Conservation (phyloP, 805 yeast species). For the Starmera dryadoides region DNA sequence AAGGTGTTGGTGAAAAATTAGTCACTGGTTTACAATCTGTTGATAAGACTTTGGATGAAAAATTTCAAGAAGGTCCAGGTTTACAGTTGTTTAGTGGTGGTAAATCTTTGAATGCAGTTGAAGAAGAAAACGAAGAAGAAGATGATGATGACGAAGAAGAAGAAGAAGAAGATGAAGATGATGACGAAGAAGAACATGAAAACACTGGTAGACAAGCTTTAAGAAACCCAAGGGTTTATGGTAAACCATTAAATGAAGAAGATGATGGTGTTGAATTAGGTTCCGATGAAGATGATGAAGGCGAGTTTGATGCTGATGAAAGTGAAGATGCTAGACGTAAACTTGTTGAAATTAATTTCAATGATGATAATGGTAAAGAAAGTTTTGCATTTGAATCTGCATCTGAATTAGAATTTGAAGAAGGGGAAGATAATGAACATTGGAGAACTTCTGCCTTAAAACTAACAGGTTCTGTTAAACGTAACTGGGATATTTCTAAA, state of each 20-base stretch:
- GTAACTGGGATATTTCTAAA: constrained; percentile 74
- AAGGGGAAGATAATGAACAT: constrained; percentile 19
- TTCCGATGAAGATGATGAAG: constrained; percentile 38
- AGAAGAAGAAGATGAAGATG: constrained; percentile 25
- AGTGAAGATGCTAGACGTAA: constrained; percentile 33
- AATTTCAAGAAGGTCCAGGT: constrained; percentile 57
- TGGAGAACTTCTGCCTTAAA: constrained; percentile 49
- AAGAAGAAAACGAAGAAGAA: constrained; percentile 31
- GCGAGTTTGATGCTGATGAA: constrained; percentile 32
- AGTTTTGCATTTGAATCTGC: constrained; percentile 44
- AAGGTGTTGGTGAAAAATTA: constrained; percentile 80
- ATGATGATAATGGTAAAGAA: constrained; percentile 23
- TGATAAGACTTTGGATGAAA: constrained; percentile 49
- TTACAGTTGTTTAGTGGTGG: constrained; percentile 67
- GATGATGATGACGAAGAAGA: constrained; percentile 25
- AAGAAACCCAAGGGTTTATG: constrained; percentile 56
- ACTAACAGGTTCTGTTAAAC: constrained; percentile 44
- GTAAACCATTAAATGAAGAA: constrained; percentile 39
- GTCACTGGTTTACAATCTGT: constrained; percentile 78
- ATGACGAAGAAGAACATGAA: constrained; percentile 22
- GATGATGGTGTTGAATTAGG: constrained; percentile 39
- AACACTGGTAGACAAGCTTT: constrained; percentile 58
- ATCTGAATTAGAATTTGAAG: constrained; percentile 38
- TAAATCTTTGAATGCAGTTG: constrained; percentile 37
- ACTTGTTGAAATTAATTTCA: constrained; percentile 42